Conservation (phyloP, 2,329 filamentous ascomycete genomes). For the Orbilia blumenaviensis region DNA sequence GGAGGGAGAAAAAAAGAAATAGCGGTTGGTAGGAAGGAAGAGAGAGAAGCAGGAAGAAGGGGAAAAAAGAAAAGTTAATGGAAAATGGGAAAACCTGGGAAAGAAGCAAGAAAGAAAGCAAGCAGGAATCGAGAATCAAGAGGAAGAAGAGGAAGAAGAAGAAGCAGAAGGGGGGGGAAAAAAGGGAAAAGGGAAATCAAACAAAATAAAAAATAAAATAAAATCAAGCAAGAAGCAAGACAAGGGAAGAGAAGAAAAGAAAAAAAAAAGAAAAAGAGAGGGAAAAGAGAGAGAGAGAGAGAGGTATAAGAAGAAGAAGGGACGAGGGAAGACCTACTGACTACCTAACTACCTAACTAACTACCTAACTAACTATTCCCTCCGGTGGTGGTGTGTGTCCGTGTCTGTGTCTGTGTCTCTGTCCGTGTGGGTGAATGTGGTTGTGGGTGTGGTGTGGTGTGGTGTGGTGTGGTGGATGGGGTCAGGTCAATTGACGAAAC, state of each 20-base stretch:
- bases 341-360: too few species aligned
- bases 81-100: slow-evolving; percentile 5
- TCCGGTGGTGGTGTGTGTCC: too few species aligned
- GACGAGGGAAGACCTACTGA: not conserved
- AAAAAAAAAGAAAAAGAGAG: not conserved
- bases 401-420: too few species aligned
- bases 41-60: slow-evolving; percentile 27
- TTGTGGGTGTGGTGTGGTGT: too few species aligned
- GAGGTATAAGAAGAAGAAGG: not conserved
- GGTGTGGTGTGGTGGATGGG: too few species aligned
- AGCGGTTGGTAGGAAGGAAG: not conserved
- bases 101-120: slow-evolving; percentile 30
- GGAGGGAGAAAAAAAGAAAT: not conserved
- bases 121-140: slow-evolving; percentile 9
- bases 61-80: slow-evolving; percentile 16
- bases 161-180: not conserved
- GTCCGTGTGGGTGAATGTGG: too few species aligned
- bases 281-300: not conserved
- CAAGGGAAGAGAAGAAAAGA: not conserved
- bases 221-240: not conserved
- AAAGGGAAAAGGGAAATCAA: slow-evolving; percentile 1
- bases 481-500: too few species aligned
- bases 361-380: too few species aligned
- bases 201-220: too few species aligned
- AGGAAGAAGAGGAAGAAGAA: not conserved